phyloP scores from a whole-genome alignment of 768 basidiomycete genomes.

The Lactifluus volemus region DNA sequence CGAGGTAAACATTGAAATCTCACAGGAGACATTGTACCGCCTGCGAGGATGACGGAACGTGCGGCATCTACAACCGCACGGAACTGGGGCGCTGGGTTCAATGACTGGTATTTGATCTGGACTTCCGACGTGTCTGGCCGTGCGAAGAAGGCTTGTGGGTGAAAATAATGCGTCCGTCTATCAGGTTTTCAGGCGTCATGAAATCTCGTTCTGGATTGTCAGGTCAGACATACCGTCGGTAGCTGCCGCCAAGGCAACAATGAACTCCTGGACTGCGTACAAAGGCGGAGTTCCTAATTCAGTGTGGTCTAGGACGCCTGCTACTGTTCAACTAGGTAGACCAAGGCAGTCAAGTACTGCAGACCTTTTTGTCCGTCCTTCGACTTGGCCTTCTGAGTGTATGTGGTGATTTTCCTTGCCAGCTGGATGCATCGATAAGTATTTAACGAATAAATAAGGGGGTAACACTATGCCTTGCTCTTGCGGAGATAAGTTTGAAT shows the following conservation, averaged over 20 bases:
- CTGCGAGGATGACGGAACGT: conserved; percentile 81
- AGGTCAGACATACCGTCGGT: conserved; percentile 47
- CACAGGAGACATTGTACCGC: conserved; percentile 99
- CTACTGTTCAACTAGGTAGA: background rate
- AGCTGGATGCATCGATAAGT: conserved; percentile 32
- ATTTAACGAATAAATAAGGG: background rate
- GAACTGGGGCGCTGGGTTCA: conserved; percentile 87
- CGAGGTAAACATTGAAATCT: conserved; percentile 19
- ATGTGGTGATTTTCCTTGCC: conserved; percentile 78
- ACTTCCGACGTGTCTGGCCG: conserved; percentile 30
- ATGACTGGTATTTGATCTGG: conserved; percentile 80
- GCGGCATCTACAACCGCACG: conserved; percentile 75
- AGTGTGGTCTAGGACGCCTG: background rate
- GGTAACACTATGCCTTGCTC: conserved; percentile 59
- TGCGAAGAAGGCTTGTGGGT: conserved; percentile 29
- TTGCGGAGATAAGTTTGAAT: conserved; percentile 70
- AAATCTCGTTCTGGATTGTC: background rate
- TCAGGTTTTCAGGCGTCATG: background rate
- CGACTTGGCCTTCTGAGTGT: conserved; percentile 35
- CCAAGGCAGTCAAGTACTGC: background rate
- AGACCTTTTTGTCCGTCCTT: conserved; percentile 24
- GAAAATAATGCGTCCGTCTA: conserved; percentile 69
- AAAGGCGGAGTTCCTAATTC: conserved; percentile 49
- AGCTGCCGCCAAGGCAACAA: conserved; percentile 66
- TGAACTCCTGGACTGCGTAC: conserved; percentile 71